Conservation (phyloP, 2,329 filamentous ascomycete genomes). For the Diaporthe amygdali region DNA sequence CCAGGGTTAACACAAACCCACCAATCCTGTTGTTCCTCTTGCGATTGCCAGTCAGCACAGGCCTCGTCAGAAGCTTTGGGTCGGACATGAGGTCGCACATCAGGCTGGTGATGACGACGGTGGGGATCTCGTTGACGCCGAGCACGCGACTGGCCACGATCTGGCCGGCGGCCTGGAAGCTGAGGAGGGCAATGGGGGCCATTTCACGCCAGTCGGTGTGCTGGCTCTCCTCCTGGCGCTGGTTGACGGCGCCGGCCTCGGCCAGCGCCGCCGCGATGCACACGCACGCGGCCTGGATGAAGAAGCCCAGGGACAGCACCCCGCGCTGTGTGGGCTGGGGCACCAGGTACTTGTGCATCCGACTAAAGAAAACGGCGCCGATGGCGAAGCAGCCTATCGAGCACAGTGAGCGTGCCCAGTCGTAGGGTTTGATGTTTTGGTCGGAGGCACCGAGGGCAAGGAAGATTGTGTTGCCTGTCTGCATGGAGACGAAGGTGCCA, state of each 20-base stretch:
- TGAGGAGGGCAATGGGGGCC: constrained; percentile 43
- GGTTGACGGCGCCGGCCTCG: constrained; percentile 17
- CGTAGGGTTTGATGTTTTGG: constrained; percentile 44
- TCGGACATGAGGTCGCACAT: constrained; percentile 60
- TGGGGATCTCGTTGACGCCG: constrained; percentile 59
- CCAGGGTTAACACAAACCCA: constrained; percentile 50
- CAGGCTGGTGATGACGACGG: constrained; percentile 59
- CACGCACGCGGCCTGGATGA: constrained; percentile 21
- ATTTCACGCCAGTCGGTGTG: constrained; percentile 34
- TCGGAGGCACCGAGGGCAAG: constrained; percentile 45
- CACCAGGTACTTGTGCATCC: constrained; percentile 33
- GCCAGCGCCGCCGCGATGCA: constrained; percentile 20
- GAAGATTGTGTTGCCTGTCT: constrained; percentile 48
- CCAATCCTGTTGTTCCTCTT: constrained; percentile 54
- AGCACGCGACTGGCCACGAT: constrained; percentile 55
- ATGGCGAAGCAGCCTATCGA: constrained; percentile 47
- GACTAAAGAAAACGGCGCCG: constrained; percentile 46
- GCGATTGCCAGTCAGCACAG: constrained; percentile 44
- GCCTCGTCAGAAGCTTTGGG: constrained; percentile 47
- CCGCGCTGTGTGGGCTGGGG: constrained; percentile 16
- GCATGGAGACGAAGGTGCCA: constrained; percentile 48
- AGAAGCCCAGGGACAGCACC: constrained; percentile 10
- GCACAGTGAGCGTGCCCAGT: constrained; percentile 48
- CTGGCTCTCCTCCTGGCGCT: not conserved
- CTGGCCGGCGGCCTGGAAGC: constrained; percentile 59